Base-by-base conservation (phyloP, 441 rosid species). In the Bocquillonia castaneifolia region DNA sequence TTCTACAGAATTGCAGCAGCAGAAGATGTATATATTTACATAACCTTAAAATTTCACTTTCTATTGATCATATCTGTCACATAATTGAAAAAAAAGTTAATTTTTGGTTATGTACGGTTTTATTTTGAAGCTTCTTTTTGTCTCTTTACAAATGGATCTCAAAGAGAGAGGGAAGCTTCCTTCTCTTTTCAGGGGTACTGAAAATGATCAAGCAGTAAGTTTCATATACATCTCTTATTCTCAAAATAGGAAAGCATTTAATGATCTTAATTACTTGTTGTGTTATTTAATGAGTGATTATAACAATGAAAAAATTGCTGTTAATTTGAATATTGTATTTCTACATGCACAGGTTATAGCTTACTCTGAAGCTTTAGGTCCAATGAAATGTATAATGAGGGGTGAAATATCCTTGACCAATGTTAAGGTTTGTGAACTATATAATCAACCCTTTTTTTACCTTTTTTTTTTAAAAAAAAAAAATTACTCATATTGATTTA, bases 131-230 rank as follows among this genome's bases (percentile, higher is more conserved):
- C 84, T 90, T 65, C 77, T 90, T 73, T 90, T 86, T 61, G 94
- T 86, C 14, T 80, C 79, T 66, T 89, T 88, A 66, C 82, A 86
- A 64, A 72, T 83, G 87, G 94, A 86, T 55, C 84, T 85, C 56
- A 88, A 90, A 68, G 92, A 86, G 57, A 79, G 89, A 72, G 83
- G 63, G 79, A 87, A 87, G 22, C 91, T 90, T 40, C 85, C 92
- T 59, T 88, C 88, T 12, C 82, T 84, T 63, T 86, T 86, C 73
- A 88, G 91, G 56, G 83, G 82, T 45, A 60, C 83, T 13, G 88
- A 85, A 55, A 78, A 77, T 68, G 86, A 78, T 54, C 85, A 92
- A 52, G 76, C 68, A 47, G 94, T 86, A 83, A 74, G 68, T 26
- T 57, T 7, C 6, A n/a, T 18, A 2, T 17, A 10, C 17, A 2